Evolutionary conservation across 139 green algal species (phyloP).

Genomic region (Chlamydomonas sp.): DNA sequence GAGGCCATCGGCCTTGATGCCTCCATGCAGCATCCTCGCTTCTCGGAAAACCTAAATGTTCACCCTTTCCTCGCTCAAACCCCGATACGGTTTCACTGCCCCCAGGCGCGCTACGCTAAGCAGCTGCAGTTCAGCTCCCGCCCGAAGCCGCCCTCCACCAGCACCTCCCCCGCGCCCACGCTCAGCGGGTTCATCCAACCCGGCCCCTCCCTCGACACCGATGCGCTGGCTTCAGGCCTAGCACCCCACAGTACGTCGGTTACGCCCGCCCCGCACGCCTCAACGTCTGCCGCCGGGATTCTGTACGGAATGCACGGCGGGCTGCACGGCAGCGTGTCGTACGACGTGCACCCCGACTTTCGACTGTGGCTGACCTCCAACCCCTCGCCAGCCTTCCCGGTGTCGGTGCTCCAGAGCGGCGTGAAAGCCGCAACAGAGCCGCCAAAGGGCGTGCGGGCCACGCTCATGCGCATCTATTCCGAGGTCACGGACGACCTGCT

Average conservation of each 20-base stretch:
- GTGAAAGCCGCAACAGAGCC: conserved; percentile 86
- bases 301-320: too few species aligned
- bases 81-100: not conserved
- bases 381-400: conserved; percentile 75
- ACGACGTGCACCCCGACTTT: conserved; percentile 79
- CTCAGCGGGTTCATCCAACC: not conserved
- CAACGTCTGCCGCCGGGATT: too few species aligned
- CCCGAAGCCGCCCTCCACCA: not conserved
- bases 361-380: conserved; percentile 87
- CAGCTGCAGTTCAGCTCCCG: conserved; percentile 21
- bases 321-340: not conserved
- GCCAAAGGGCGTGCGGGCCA: conserved; percentile 58
- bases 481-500: too few species aligned
- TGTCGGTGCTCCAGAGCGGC: conserved; percentile 63
- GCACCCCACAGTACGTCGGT: too few species aligned
- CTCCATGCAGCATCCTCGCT: not conserved
- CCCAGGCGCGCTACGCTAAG: conserved; percentile 6
- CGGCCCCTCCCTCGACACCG: too few species aligned
- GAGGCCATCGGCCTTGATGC: not conserved
- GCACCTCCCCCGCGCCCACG: not conserved
- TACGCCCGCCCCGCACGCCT: too few species aligned
- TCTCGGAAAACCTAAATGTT: too few species aligned
- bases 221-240: too few species aligned
- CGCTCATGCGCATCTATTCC: not conserved
- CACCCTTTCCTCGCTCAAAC: too few species aligned